Base-by-base conservation (phyloP, 495 filamentous ascomycete species). In the Podospora appendiculata region DNA sequence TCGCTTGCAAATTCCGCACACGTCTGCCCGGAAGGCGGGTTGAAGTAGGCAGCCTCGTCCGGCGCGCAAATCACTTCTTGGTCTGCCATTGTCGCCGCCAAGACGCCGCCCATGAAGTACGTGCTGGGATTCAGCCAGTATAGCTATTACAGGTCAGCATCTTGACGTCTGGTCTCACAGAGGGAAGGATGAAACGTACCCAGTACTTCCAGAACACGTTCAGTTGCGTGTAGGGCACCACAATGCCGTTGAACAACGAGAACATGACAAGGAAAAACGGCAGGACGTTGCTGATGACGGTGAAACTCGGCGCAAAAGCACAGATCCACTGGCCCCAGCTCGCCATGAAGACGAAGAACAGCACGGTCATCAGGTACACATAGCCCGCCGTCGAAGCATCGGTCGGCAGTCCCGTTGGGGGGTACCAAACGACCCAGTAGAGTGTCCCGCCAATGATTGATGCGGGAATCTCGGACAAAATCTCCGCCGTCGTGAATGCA, bases 291-390 rank as follows among this genome's bases (percentile, higher is more conserved):
- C 81, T 80, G 60, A 90, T 89, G 59, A 92, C 85, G 4, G 86
- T 88, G 71, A 90, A 89, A 7, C 73, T 81, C 1, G 88, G 88
- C 0, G 89, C 85, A 68, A 89, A 88, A 5, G 88, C 85, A 60
- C 83, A 85, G 56, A 91, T 88, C 84, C 86, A 90, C 60, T 93
- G 88, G 19, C 88, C 88, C 86, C 86, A 90, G 52, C 77, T 82
- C 6, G 79, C 76, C 56, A 81, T 76, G 76, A 92, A 92, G 32
- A 92, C 69, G 77, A 84, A 88, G 71, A 92, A 91, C 0, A 93
- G 76, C 59, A 94, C 70, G 1, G 80, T 81, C 83, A 95, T 89
- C 16, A 95, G 69, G 74, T 87, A 95, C 42, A 87, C 83, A 63
- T 94, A 94, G 41, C 91, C 88, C 0, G 88, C 80, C 0, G 76